Conservation (phyloP, 176 grass and related monocot species). For the Oryza australiensis region DNA sequence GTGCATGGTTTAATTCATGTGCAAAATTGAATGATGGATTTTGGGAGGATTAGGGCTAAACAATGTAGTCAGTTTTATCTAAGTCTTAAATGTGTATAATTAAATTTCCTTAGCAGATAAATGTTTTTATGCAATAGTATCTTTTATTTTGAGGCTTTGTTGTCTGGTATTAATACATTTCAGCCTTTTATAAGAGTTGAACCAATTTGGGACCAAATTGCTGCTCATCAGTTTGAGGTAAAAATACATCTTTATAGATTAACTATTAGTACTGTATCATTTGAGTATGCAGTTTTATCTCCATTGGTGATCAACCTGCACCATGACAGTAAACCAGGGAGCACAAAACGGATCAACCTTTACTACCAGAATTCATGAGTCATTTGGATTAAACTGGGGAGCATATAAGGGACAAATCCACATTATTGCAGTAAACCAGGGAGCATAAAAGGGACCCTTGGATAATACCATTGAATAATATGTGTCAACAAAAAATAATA, state of each 20-base stretch:
- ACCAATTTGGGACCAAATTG: conserved; percentile 91
- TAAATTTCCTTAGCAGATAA: no score
- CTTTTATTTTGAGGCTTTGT: not conserved
- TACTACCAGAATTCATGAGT: conserved; percentile 26
- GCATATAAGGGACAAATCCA: not conserved
- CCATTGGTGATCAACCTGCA: conserved; percentile 57
- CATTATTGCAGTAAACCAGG: conserved; percentile 36
- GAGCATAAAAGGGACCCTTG: conserved; percentile 18
- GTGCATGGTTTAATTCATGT: no score
- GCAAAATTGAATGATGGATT: no score
- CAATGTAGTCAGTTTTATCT: no score
- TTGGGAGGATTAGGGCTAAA: no score
- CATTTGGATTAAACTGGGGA: not conserved
- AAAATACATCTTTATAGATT: conserved; percentile 28
- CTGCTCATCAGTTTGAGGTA: conserved; percentile 94
- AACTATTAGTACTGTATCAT: conserved; percentile 44
- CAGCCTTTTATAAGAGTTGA: conserved; percentile 67
- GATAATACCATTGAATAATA: conserved; percentile 12
- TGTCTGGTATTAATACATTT: conserved; percentile 33
- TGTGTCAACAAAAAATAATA: not conserved
- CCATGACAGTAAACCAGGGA: conserved; percentile 28
- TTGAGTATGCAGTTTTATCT: conserved; percentile 92
- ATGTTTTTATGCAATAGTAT: no score
- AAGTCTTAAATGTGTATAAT: no score
- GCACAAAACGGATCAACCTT: conserved; percentile 20